phyloP scores from a whole-genome alignment of 352 stramenopile genomes.

The Pythium vanterpoolii region DNA sequence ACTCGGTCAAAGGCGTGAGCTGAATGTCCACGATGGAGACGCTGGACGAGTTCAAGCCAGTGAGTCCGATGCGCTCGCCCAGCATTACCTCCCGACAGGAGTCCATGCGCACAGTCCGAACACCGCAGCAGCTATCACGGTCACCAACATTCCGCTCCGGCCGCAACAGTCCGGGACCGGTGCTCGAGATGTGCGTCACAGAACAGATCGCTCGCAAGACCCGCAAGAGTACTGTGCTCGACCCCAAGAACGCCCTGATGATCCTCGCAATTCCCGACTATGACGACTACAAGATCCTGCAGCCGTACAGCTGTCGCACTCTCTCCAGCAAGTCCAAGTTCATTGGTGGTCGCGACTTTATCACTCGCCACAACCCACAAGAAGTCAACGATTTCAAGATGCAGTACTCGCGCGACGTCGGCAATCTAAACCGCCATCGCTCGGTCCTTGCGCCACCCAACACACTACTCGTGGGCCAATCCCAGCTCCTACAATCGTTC shows the following conservation, averaged over 20 bases:
- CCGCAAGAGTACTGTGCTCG: constrained; percentile 63
- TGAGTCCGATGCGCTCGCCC: constrained; percentile 21
- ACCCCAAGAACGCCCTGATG: constrained; percentile 66
- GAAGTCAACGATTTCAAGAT: constrained; percentile 76
- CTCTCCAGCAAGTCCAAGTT: constrained; percentile 63
- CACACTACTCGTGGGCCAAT: constrained; percentile 22
- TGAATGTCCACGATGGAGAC: constrained; percentile 16
- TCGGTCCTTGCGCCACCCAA: constrained; percentile 54
- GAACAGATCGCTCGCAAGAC: constrained; percentile 68
- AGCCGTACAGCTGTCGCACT: constrained; percentile 71
- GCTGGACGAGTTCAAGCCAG: constrained; percentile 25
- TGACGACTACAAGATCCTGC: constrained; percentile 73
- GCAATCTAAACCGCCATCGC: constrained; percentile 59
- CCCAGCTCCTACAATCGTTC: not conserved
- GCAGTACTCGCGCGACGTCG: constrained; percentile 65
- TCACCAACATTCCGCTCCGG: constrained; percentile 24
- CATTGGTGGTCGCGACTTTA: constrained; percentile 57
- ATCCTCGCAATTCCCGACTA: constrained; percentile 75
- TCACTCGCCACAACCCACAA: constrained; percentile 70
- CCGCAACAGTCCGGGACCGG: constrained; percentile 20
- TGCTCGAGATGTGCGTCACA: constrained; percentile 56
- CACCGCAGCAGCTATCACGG: constrained; percentile 8
- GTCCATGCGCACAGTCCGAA: constrained; percentile 12
- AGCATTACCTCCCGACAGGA: constrained; percentile 18
- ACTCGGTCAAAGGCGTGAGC: not conserved